phyloP scores from a whole-genome alignment of 179 eudicot genomes.

The Corrigiola litoralis region DNA sequence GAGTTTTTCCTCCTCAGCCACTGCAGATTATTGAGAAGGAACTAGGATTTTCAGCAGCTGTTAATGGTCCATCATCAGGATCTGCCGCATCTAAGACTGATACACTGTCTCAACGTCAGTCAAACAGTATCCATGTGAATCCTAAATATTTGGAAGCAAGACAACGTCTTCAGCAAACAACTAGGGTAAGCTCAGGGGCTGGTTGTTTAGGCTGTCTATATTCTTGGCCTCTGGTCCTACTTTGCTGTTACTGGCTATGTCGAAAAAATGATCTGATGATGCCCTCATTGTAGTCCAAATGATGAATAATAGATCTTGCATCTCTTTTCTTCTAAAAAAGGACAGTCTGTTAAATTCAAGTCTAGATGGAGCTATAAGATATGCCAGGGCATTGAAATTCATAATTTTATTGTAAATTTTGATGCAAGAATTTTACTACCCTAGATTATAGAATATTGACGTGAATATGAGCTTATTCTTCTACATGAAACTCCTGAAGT shows the following conservation, averaged over 20 bases:
- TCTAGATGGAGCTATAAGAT: too few species aligned
- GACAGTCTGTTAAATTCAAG: too few species aligned
- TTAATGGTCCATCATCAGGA: slow-evolving; percentile 68
- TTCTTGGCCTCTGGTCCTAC: not conserved
- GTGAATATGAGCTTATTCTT: not conserved
- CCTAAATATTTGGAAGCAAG: slow-evolving; percentile 95
- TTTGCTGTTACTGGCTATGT: not conserved
- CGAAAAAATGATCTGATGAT: not conserved
- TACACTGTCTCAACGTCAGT: slow-evolving; percentile 60
- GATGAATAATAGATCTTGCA: too few species aligned
- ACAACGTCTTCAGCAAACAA: slow-evolving; percentile 75
- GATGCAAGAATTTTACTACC: not conserved
- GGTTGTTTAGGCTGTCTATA: not conserved
- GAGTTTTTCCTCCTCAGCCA: slow-evolving; percentile 80
- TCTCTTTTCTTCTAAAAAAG: too few species aligned
- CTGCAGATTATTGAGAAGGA: slow-evolving; percentile 92
- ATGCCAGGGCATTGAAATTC: too few species aligned
- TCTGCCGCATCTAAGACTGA: slow-evolving; percentile 52
- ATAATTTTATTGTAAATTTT: too few species aligned
- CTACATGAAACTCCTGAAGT: not conserved
- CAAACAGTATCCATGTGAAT: slow-evolving; percentile 89
- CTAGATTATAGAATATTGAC: not conserved
- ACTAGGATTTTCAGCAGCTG: slow-evolving; percentile 59
- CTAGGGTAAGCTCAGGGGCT: slow-evolving; percentile 43
- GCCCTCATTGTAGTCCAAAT: too few species aligned